phyloP scores from a whole-genome alignment of 1,139 yeast species.

The Yamadazyma conglobata region DNA sequence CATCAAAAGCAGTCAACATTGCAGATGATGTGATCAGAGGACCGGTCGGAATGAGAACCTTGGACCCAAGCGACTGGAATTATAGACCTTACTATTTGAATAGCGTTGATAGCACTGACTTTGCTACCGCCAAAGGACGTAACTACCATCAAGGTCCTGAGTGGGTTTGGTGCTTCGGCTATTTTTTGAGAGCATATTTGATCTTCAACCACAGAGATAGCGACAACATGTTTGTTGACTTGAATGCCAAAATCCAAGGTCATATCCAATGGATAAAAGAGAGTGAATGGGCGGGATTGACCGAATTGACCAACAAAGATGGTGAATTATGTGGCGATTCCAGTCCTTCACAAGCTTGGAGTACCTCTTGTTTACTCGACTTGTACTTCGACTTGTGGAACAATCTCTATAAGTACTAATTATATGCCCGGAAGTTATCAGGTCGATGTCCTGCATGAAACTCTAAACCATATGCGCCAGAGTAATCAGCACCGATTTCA shows the following conservation, averaged over 20 bases:
- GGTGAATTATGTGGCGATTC: constrained; percentile 82
- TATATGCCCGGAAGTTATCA: too few species aligned
- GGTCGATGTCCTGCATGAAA: too few species aligned
- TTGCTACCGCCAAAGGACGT: constrained; percentile 91
- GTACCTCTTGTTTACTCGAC: constrained; percentile 80
- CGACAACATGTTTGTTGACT: constrained; percentile 22
- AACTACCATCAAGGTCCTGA: constrained; percentile 99
- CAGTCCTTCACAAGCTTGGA: constrained; percentile 97
- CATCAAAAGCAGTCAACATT: constrained; percentile 56
- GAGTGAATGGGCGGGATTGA: constrained; percentile 89
- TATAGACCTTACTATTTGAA: constrained; percentile 87
- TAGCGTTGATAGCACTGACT: constrained; percentile 76
- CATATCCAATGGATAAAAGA: constrained; percentile 68
- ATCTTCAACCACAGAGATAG: constrained; percentile 43
- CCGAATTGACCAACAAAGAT: constrained; percentile 87
- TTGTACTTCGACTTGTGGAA: constrained; percentile 63
- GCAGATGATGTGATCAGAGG: constrained; percentile 81
- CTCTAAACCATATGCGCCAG: too few species aligned
- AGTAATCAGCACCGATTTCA: too few species aligned
- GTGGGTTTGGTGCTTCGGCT: constrained; percentile 94
- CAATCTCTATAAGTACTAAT: constrained; percentile 10
- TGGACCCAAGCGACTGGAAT: constrained; percentile 89
- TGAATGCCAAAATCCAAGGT: constrained; percentile 56
- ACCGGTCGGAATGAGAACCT: constrained; percentile 86
- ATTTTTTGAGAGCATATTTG: constrained; percentile 73